Percentiles rank a stretch among this genome's conserved stretches.
These are phyloP conservation scores for Aspergillus heteromorphus DNA, from an alignment of 495 filamentous ascomycete genomes.

Conservation along the genomic window DNA sequence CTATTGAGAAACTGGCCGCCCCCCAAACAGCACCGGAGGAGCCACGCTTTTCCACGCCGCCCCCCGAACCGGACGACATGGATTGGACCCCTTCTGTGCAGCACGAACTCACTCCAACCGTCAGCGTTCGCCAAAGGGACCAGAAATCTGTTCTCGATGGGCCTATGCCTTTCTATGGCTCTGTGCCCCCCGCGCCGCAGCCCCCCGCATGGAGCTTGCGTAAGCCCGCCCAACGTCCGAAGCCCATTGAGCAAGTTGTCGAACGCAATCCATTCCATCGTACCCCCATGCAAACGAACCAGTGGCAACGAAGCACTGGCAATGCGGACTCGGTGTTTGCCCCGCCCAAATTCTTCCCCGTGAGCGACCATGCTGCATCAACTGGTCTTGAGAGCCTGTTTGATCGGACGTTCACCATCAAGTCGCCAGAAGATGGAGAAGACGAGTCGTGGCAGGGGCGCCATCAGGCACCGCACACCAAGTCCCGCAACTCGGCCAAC, in stretches of 20 bases:
- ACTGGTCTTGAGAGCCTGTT: slow-evolving; percentile 47
- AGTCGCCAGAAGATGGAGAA: slow-evolving; percentile 35
- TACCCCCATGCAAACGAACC: slow-evolving; percentile 16
- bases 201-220: slow-evolving; percentile 58
- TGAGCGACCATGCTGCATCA: slow-evolving; percentile 34
- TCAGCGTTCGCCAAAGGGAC: slow-evolving; percentile 24
- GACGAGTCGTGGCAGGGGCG: slow-evolving; percentile 15
- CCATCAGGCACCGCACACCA: slow-evolving; percentile 7
- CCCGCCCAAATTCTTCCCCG: slow-evolving; percentile 47
- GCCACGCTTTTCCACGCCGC: slow-evolving; percentile 30
- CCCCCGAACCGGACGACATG: slow-evolving; percentile 55
- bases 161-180: slow-evolving; percentile 54
- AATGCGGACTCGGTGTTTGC: slow-evolving; percentile 35
- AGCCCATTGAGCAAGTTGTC: slow-evolving; percentile 30
- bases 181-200: slow-evolving; percentile 59
- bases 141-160: slow-evolving; percentile 34
- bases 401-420: slow-evolving; percentile 40
- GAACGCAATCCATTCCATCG: slow-evolving; percentile 36
- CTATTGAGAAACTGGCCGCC: slow-evolving; percentile 35
- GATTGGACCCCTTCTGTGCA: slow-evolving; percentile 73
- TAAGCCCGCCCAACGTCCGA: slow-evolving; percentile 37
- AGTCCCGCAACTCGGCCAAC: slow-evolving; percentile 5
- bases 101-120: slow-evolving; percentile 37
- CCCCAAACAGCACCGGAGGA: slow-evolving; percentile 21
- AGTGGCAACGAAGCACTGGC: slow-evolving; percentile 17